These are phyloP conservation scores for Stipa capillata DNA, from an alignment of 176 grass and related monocot species.

Conservation along the genomic window DNA sequence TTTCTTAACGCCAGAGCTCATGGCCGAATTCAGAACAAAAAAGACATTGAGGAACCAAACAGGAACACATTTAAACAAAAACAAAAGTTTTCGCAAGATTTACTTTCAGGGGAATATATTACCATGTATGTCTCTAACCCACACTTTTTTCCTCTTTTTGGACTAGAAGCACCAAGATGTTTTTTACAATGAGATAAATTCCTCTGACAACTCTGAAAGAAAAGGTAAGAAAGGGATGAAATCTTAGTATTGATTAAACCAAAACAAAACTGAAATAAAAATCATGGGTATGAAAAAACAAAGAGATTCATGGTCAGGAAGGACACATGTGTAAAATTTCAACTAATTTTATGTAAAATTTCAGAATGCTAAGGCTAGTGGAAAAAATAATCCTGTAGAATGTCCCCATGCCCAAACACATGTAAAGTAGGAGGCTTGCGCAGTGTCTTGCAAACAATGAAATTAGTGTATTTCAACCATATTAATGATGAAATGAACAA, in stretches of 20 bases:
- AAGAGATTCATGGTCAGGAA: not conserved
- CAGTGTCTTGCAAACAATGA: not conserved
- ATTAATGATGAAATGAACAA: not conserved
- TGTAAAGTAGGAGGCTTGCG: not conserved
- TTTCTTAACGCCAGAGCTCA: not conserved
- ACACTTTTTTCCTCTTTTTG: not conserved
- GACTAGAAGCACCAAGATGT: conserved; percentile 23
- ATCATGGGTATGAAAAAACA: not conserved
- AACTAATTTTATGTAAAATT: not conserved
- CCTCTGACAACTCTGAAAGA: conserved; percentile 1
- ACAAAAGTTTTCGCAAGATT: conserved; percentile 1
- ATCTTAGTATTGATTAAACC: not conserved
- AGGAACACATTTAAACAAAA: not conserved
- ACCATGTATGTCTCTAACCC: conserved; percentile 33
- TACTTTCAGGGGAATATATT: conserved; percentile 9
- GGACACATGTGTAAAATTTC: not conserved
- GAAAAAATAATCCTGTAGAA: not conserved
- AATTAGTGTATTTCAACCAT: not conserved
- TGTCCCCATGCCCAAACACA: not conserved
- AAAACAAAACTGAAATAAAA: not conserved
- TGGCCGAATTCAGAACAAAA: no score
- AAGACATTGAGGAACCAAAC: no score
- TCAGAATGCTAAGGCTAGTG: not conserved
- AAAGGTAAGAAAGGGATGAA: not conserved
- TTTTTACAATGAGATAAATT: not conserved